Percentiles rank a stretch among this genome's conserved stretches.
These are phyloP conservation scores for Globisporangium splendens DNA, from an alignment of 352 stramenopile species.

Conservation along the genomic window DNA sequence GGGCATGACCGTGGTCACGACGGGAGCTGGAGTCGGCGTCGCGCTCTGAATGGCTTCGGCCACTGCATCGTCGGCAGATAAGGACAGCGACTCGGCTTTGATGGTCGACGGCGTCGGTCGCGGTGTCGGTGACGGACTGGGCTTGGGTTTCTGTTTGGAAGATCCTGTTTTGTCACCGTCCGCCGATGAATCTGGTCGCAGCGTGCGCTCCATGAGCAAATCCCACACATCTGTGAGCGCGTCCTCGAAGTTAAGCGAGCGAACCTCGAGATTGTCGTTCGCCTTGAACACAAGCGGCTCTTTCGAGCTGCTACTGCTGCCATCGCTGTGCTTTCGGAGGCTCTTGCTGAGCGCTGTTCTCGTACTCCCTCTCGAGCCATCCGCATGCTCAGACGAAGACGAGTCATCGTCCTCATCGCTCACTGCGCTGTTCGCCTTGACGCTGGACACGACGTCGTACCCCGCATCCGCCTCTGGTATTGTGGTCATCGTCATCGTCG, in stretches of 20 bases:
- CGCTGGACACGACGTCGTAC: conserved; percentile 2
- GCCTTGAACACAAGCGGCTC: neutral
- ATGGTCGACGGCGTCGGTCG: neutral
- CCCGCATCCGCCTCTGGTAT: too few relatives aligned
- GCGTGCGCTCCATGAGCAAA: conserved; percentile 6
- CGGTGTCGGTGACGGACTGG: too few relatives aligned
- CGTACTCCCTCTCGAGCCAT: neutral
- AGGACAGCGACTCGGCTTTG: neutral
- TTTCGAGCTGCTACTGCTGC: neutral
- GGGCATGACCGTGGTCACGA: neutral
- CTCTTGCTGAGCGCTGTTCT: neutral
- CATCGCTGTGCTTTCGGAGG: neutral
- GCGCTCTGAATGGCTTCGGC: conserved; percentile 11
- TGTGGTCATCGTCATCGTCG: neutral
- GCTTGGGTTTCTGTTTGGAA: too few relatives aligned
- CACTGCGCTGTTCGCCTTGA: conserved; percentile 7
- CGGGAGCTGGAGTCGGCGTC: conserved; percentile 5
- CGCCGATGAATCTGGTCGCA: conserved; percentile 5
- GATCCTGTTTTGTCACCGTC: too few relatives aligned
- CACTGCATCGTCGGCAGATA: conserved; percentile 16
- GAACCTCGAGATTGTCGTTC: neutral
- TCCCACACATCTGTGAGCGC: conserved; percentile 3
- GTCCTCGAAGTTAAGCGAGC: conserved; percentile 1
- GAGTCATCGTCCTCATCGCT: neutral
- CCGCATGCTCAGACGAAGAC: neutral